Base-by-base conservation (phyloP, 2,329 filamentous ascomycete genomes). In the Diaporthe aspalathi region DNA sequence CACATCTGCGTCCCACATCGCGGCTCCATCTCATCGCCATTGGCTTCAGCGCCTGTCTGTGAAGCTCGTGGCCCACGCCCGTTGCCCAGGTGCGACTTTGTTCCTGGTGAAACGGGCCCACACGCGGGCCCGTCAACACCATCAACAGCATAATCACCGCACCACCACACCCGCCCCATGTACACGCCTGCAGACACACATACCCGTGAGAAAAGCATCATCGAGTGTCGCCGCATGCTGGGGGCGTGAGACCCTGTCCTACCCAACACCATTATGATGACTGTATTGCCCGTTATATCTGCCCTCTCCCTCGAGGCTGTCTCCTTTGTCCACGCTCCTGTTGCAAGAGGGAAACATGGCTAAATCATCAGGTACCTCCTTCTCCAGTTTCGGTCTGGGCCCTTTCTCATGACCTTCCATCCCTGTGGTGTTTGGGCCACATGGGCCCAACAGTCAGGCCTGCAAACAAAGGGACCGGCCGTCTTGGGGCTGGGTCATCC, bases 391-490 rank as follows among this genome's bases (percentile, higher is more conserved):
- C 29, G 38, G 29, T 40, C 35, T 24, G 45, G 45, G 50, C 43
- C 60, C 24, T 60, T 54, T 54, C 70, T 67, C 52, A 70, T 72
- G 70, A 72, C 70, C 70, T 62, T 11, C 35, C 67, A 56, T 49
- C 60, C 60, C n/a, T 49, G 60, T 63, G 60, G 27, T 63, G 60
- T 63, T 54, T 70, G 70, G 66, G 70, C 20, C 32, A 24, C 50
- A 54, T 69, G 67, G 35, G 49, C 49, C 68, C 38, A 57, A 54
- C 67, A 60, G 54, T 60, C 40, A 49, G 43, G 52, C 45, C 53
- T 68, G 43, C 66, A 68, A 56, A 69, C 43, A 38, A 47, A 66
- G 57, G n/a, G 43, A 40, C 66, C 56, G 43, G 29, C 57, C 56
- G 29, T 27, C 14, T 60, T 14, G 43, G 47, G 38, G 22, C 52